Percentiles rank a stretch among this genome's conserved stretches.
These are phyloP conservation scores for Nemania sp. DNA, from an alignment of 2,329 filamentous ascomycete species.

Conservation along the genomic window DNA sequence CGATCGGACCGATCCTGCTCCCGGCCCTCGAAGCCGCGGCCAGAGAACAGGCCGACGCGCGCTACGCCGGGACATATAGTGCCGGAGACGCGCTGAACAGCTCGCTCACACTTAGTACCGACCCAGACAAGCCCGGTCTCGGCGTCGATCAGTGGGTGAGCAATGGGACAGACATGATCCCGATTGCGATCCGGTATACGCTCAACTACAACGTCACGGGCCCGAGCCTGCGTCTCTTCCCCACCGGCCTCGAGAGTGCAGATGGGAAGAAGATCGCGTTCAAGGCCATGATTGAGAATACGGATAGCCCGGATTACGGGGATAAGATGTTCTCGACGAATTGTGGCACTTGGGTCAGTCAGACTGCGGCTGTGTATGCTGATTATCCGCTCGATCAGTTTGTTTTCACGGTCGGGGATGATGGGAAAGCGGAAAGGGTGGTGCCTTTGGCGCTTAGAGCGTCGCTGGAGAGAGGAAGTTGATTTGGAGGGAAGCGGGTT, in stretches of 20 bases:
- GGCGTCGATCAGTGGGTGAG: constrained; percentile 34
- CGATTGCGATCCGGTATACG: constrained; percentile 33
- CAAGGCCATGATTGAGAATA: constrained; percentile 37
- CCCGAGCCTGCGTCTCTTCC: constrained; percentile 36
- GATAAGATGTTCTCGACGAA: constrained; percentile 37
- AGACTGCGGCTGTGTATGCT: constrained; percentile 35
- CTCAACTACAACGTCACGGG: constrained; percentile 34
- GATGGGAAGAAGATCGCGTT: constrained; percentile 27
- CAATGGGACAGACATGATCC: constrained; percentile 37
- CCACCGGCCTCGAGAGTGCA: constrained; percentile 32
- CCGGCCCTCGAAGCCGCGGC: constrained; percentile 35
- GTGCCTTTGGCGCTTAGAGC: constrained; percentile 34
- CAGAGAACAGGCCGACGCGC: constrained; percentile 26
- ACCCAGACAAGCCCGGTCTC: constrained; percentile 31
- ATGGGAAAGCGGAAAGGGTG: constrained; percentile 31
- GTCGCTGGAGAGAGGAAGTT: constrained; percentile 4
- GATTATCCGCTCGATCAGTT: constrained; percentile 39
- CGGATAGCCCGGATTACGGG: constrained; percentile 25
- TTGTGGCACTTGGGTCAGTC: constrained; percentile 38
- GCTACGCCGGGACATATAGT: constrained; percentile 32
- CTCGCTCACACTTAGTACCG: constrained; percentile 31
- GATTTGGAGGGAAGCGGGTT: too few species aligned
- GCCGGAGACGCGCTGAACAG: constrained; percentile 21
- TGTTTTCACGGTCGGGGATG: constrained; percentile 32
- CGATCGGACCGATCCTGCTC: constrained; percentile 29